Evolutionary conservation across 2,329 filamentous ascomycete genomes (phyloP).

Genomic region (Cladosporium sp.): DNA sequence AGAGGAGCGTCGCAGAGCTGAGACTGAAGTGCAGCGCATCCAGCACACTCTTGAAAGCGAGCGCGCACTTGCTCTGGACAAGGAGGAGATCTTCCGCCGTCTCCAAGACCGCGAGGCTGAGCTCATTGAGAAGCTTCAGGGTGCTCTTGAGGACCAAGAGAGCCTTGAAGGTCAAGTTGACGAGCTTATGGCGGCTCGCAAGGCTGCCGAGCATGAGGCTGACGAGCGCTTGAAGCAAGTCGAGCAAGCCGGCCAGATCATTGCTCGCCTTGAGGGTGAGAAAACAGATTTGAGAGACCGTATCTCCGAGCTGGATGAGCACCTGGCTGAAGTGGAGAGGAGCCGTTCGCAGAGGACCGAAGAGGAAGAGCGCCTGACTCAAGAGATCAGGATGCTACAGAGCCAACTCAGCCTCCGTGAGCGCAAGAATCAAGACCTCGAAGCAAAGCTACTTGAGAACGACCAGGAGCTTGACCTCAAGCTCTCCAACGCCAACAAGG

Average conservation of each 20-base stretch:
- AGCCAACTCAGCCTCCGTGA: conserved; percentile 87
- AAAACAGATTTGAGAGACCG: conserved; percentile 67
- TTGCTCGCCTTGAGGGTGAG: conserved; percentile 77
- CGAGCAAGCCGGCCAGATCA: conserved; percentile 84
- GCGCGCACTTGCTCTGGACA: conserved; percentile 88
- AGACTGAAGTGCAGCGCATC: conserved; percentile 79
- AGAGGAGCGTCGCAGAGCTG: conserved; percentile 81
- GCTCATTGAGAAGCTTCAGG: conserved; percentile 84
- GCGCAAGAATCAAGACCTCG: conserved; percentile 79
- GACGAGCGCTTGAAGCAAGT: conserved; percentile 73
- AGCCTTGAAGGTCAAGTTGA: conserved; percentile 90
- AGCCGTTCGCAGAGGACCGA: conserved; percentile 67
- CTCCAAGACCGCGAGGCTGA: conserved; percentile 86
- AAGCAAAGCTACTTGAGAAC: conserved; percentile 72
- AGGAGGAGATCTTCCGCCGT: conserved; percentile 98
- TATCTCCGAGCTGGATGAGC: conserved; percentile 62
- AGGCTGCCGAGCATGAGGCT: conserved; percentile 77
- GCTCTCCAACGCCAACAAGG: conserved; percentile 68
- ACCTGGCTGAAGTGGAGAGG: conserved; percentile 63
- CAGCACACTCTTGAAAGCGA: conserved; percentile 95
- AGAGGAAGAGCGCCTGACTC: conserved; percentile 68
- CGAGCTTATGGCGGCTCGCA: conserved; percentile 79
- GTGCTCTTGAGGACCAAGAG: conserved; percentile 89
- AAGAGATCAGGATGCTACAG: conserved; percentile 84
- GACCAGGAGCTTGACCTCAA: conserved; percentile 89